Percentiles rank a stretch among this genome's conserved stretches.
Evolutionary conservation across 2,329 filamentous ascomycete genomes (phyloP).

Genomic region (Fusarium foetens): DNA sequence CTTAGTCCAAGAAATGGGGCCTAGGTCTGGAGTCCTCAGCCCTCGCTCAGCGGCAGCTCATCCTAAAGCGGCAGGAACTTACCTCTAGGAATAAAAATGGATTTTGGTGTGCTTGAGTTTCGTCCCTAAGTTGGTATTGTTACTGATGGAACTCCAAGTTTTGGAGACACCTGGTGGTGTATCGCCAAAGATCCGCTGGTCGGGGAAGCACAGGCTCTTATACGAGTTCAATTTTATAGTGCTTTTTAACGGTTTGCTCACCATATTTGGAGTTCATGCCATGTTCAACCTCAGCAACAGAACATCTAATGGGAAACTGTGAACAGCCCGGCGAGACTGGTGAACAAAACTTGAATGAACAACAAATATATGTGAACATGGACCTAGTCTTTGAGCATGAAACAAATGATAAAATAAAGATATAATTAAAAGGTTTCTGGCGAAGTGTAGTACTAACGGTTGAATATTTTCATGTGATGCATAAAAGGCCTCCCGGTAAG

Average conservation of each 20-base stretch:
- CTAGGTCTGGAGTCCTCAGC: no score
- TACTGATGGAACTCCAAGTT: background rate
- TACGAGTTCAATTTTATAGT: no score
- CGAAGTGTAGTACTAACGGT: rapidly evolving
- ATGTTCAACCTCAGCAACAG: rapidly evolving
- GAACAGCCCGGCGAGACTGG: rapidly evolving
- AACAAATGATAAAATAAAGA: rapidly evolving
- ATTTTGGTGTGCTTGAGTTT: no score
- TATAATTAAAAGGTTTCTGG: rapidly evolving
- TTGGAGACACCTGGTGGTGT: rapidly evolving
- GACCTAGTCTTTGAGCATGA: rapidly evolving
- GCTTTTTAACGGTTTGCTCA: background rate
- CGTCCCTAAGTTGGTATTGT: no score
- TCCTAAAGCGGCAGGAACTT: no score
- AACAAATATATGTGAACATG: background rate
- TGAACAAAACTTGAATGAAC: rapidly evolving
- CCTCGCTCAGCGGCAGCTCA: no score
- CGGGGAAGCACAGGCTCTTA: background rate
- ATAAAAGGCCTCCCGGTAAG: no score
- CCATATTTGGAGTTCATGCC: background rate
- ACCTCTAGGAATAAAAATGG: no score
- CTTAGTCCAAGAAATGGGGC: no score
- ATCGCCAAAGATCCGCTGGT: no score
- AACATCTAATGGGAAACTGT: rapidly evolving
- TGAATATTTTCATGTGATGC: background rate